Evolutionary conservation across 805 yeast species (phyloP), one percentile per base, ranked within the genome.

Genomic region (Zygosaccharomyces lentus): DNA sequence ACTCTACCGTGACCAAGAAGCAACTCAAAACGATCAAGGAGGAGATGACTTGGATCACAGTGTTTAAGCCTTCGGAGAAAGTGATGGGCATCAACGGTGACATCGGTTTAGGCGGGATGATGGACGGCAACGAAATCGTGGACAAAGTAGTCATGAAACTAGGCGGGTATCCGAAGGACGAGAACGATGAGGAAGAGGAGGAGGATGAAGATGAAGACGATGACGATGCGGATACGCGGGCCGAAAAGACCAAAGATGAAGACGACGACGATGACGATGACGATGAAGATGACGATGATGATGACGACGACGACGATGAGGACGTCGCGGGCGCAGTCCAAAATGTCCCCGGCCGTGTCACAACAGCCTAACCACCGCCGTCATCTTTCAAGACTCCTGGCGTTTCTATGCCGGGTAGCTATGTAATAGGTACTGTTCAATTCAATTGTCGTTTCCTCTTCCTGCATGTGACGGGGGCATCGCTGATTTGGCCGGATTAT

Each of bases 71-170:
- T 0, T 88, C 89, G 19, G 99, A 91, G 65, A 91, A 91, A 66
- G 96, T 91, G 5, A 81, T 85, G 60, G 88, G 95, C 46, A 78
- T 87, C 34, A 88, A 90, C 69, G 98, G 99, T 50, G 98, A 91
- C 57, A 89, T 93, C 46, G 98, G 98, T n/a, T 85, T 93, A 88
- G 98, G 99, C 40, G 98, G 99, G 45, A 93, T 93, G 98, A 84
- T 90, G 83, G 98, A 93, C 57, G 88, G 95, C 80, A 85, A 87
- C 63, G 97, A 90, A 64, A 84, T 93, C 56, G 96, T 89, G 15
- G 95, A 89, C 61, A 80, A 81, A 56, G 75, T 87, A 40, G 95
- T 86, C 16, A 73, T 81, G 66, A 84, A 82, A 61, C 69, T 89
- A 53, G 79, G 82, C 52, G 74, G 81, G 46, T 68, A 77, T 74